Percentiles rank a stretch among this genome's conserved stretches.
These are phyloP conservation scores for Immersiporthe knoxdaviesiana DNA, from an alignment of 2,329 filamentous ascomycete genomes.

Conservation along the genomic window DNA sequence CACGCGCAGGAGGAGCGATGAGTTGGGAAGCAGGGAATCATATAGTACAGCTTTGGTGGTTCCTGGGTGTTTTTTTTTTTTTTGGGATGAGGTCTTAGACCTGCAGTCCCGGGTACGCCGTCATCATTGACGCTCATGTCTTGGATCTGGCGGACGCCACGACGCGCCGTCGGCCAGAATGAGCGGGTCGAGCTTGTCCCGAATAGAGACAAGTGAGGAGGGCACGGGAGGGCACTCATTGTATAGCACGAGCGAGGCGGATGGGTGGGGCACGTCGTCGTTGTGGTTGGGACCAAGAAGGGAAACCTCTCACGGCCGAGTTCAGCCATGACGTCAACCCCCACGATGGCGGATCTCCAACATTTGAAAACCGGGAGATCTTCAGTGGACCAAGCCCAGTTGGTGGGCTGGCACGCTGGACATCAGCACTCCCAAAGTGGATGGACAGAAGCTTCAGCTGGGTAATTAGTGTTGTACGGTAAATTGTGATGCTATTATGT, in stretches of 20 bases:
- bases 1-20: not conserved
- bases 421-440: not conserved
- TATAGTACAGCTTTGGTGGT: not conserved
- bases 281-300: not conserved
- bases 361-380: not conserved
- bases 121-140: slow-evolving; percentile 26
- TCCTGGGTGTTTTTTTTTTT: not conserved
- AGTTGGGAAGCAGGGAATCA: not conserved
- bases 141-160: slow-evolving; percentile 16
- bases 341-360: not conserved
- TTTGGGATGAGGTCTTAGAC: not conserved
- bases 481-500: not conserved
- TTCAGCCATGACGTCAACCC: slow-evolving; percentile 11
- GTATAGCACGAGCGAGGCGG: not conserved
- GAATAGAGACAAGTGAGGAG: slow-evolving; percentile 1
- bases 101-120: slow-evolving; percentile 11
- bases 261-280: not conserved
- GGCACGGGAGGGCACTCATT: not conserved
- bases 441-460: not conserved
- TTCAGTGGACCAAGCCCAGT: not conserved
- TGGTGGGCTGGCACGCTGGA: not conserved
- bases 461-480: not conserved
- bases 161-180: not conserved
- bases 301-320: not conserved
- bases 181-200: slow-evolving; percentile 8